A percentile compares a stretch with the other conserved stretches of the same genome.
Conservation (phyloP, 305 asterid species). For the Fraxinus velutina region DNA sequence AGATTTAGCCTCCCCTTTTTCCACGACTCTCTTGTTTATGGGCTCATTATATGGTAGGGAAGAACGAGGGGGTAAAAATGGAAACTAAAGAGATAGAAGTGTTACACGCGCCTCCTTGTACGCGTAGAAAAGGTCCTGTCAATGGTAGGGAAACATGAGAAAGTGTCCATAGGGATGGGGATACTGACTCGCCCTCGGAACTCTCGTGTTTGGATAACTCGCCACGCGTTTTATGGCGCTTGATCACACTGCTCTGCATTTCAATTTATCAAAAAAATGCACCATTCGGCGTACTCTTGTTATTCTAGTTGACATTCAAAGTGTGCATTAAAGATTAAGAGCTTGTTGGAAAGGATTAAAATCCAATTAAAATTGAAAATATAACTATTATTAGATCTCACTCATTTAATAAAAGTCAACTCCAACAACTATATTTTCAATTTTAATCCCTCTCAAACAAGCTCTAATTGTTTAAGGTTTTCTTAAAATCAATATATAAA, state of each 20-base stretch:
- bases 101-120: not conserved
- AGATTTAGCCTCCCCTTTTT: constrained; percentile 3
- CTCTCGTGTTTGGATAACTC: not conserved
- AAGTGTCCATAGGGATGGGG: not conserved
- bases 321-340: too few species aligned
- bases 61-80: constrained; percentile 13
- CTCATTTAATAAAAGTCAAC: too few species aligned
- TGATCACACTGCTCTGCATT: not conserved
- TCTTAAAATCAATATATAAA: too few species aligned
- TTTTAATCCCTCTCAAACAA: too few species aligned
- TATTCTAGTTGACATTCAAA: too few species aligned
- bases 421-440: too few species aligned
- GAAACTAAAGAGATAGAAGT: constrained; percentile 14
- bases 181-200: not conserved
- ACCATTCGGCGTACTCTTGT: too few species aligned
- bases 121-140: not conserved
- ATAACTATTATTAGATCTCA: too few species aligned
- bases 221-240: not conserved
- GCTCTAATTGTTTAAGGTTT: too few species aligned
- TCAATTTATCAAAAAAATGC: not conserved
- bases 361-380: too few species aligned
- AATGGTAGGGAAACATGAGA: constrained; percentile 1
- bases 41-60: not conserved
- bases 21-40: not conserved
- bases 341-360: too few species aligned